These are phyloP conservation scores for Escallonia herrerae DNA, from an alignment of 129 eudicot species.

Conservation along the genomic window DNA sequence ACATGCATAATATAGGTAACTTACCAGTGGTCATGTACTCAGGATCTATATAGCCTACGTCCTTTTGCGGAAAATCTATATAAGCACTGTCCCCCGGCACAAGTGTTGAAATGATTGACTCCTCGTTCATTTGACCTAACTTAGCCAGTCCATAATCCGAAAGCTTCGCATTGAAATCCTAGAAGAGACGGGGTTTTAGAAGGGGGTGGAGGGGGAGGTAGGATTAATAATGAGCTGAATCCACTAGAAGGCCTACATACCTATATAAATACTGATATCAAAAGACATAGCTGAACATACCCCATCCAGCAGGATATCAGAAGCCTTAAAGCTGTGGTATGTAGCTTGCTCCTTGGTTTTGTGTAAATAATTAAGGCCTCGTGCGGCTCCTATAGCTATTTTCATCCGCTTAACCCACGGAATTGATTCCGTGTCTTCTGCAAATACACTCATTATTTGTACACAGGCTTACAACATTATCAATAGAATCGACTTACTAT, in stretches of 20 bases:
- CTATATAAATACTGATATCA: background rate
- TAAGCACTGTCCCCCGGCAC: background rate
- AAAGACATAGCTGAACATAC: background rate
- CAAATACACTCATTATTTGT: background rate
- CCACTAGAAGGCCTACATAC: background rate
- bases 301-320: slow-evolving; percentile 19
- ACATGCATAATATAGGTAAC: background rate
- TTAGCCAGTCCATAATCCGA: background rate
- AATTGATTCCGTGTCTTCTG: slow-evolving; percentile 14
- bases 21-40: background rate
- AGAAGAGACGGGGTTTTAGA: background rate
- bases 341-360: slow-evolving; percentile 1
- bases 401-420: slow-evolving; percentile 8
- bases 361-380: slow-evolving; percentile 9
- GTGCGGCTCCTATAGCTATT: slow-evolving; percentile 16
- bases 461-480: too few relatives aligned
- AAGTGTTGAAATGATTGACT: background rate
- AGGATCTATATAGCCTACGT: background rate
- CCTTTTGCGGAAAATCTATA: too few relatives aligned
- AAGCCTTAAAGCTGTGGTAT: slow-evolving; percentile 3
- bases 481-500: too few relatives aligned
- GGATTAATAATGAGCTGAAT: background rate
- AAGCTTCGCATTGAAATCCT: slow-evolving; percentile 1
- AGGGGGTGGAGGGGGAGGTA: background rate
- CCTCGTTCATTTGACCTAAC: background rate